Evolutionary conservation across 176 grass and related monocot genomes (phyloP), one percentile per base, ranked within the genome.

Genomic region (Elaeis guineensis): DNA sequence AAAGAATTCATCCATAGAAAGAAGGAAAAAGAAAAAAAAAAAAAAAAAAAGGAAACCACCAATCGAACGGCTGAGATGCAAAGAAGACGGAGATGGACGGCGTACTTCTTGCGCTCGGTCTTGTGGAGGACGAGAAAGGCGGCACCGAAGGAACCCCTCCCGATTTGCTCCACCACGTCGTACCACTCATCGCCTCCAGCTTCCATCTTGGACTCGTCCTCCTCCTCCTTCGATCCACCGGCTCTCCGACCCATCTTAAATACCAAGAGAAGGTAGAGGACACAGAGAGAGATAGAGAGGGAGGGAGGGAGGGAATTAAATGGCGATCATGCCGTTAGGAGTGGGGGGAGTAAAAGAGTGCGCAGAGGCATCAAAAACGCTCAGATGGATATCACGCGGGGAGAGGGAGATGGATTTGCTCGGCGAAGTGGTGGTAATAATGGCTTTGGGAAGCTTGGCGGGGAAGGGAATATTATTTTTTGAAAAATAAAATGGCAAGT

Each of bases 91-190:
- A 62, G 9, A 30, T 23, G 19, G 52, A 4, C 18, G 3, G 48
- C 19, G 3, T 11, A 5, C 3, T 12, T 88, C 80, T 84, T 94
- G 30, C 78, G 55, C 61, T 94, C 84, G 69, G 64, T 17, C 62
- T 57, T 89, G 80, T 94, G 77, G 67, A 73, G 18, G 62, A 94
- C 89, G 67, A 94, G 84, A 68, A 88, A 94, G 16, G 89, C 89
- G 25, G 84, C 69, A 67, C 84, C 84, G 67, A 84, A 82, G 18
- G 84, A 69, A 49, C 84, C 89, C 66, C 89, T 73, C 60, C 89
- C 89, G 68, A 94, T 94, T 73, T 94, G 84, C 75, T 94, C 89
- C 83, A 79, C 63, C 26, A 85, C 68, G 63, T 94, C 84, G 81
- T 94, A 94, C 70, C 72, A 56, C 74, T 94, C 84, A 25, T 61